These are phyloP conservation scores for Rhodosporidiobolus sp. DNA, from an alignment of 768 basidiomycete species.

Conservation along the genomic window DNA sequence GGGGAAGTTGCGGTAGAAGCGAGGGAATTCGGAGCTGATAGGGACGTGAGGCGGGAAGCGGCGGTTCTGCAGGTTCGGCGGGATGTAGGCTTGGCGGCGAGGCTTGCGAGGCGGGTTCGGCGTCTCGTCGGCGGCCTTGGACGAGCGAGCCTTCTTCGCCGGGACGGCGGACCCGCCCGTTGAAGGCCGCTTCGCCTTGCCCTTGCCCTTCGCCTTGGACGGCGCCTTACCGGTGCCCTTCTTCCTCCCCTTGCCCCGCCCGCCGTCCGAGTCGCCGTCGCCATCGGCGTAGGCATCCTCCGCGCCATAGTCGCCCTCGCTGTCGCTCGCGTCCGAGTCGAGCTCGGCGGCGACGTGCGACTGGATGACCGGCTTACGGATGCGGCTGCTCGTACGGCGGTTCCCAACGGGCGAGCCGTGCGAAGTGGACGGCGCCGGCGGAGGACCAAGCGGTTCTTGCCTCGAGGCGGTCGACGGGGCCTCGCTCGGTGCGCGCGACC, in stretches of 20 bases:
- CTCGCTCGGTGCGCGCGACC: slow-evolving; percentile 22
- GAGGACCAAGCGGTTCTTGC: not conserved
- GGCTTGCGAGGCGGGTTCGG: slow-evolving; percentile 12
- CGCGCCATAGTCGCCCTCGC: slow-evolving; percentile 7
- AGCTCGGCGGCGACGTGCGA: not conserved
- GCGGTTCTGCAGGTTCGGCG: slow-evolving; percentile 45
- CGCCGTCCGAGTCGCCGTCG: slow-evolving; percentile 12
- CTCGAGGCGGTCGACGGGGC: slow-evolving; percentile 2
- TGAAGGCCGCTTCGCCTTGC: slow-evolving; percentile 21
- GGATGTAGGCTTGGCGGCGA: slow-evolving; percentile 26
- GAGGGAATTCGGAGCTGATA: slow-evolving; percentile 56
- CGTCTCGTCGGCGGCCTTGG: not conserved
- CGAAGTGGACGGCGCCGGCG: not conserved
- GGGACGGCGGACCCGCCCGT: not conserved
- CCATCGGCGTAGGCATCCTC: slow-evolving; percentile 10
- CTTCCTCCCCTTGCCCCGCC: not conserved
- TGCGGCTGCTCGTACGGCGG: slow-evolving; percentile 14
- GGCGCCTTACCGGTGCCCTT: not conserved
- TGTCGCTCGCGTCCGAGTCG: not conserved
- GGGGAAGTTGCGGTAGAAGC: slow-evolving; percentile 70
- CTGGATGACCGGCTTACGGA: slow-evolving; percentile 12
- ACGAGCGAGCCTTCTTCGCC: slow-evolving; percentile 6
- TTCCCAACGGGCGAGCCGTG: slow-evolving; percentile 3
- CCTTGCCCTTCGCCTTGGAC: slow-evolving; percentile 22
- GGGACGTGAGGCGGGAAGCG: slow-evolving; percentile 57